Base-by-base conservation (phyloP, 805 yeast species). In the Dipodascopsis uninucleata region DNA sequence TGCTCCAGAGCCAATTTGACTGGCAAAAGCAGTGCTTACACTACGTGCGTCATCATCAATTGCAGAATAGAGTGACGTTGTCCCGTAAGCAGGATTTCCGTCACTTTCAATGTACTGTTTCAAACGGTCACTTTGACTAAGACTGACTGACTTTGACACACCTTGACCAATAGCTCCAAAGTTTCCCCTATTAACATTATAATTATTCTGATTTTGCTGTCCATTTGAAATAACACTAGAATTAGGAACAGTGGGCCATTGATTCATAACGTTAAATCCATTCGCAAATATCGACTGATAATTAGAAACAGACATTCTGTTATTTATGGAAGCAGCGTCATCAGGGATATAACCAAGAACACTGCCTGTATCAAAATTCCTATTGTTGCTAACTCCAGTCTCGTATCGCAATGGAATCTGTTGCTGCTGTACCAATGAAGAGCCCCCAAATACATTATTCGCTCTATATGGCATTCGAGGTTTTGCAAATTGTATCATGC, bases 401-500 rank as follows among this genome's bases (percentile, higher is more conserved):
- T 9, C 17, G 12, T 14, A 8, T 22, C 26, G 24, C 8, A 28
- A 22, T 37, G 21, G 41, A 22, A 37, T 42, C 36, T 37, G 42
- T 31, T 31, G 42, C 37, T 38, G 31, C 18, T 38, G 39, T 7
- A 29, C 18, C 25, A 41, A 26, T 7, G 29, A 21, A n/a, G n/a
- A n/a, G n/a, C n/a, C n/a, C n/a, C n/a, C n/a, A n/a, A n/a, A n/a
- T n/a, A n/a, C n/a, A n/a, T n/a, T n/a, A n/a, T n/a, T n/a, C n/a
- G 3, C 63, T 40, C 12, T 57, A 48, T 10, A 49, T 55, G 26
- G 45, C 56, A 17, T 52, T 28, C 33, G 53, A 28, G 37, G 61
- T 16, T 47, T 42, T 16, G 42, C 32, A 16, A 58, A 45, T 52
- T 77, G 82, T 18, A 83, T 79, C 46, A 81, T 71, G 48, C 88